Evolutionary conservation across 345 rosid species (phyloP).

Genomic region (Syzygium aqueum): DNA sequence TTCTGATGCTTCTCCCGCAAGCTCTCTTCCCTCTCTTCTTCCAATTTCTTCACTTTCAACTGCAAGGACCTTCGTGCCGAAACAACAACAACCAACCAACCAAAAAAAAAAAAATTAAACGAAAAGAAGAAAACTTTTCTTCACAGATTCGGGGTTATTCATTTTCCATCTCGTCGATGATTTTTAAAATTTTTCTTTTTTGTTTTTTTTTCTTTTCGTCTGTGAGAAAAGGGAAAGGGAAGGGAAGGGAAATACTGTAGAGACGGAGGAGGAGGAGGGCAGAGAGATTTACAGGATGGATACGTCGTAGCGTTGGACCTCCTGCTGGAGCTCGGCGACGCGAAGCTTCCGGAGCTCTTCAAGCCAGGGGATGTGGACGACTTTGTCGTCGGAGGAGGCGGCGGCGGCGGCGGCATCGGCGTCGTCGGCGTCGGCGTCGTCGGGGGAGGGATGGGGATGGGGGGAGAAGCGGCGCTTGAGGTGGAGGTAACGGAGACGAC

Average conservation of each 20-base stretch:
- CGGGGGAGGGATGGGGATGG: neutral
- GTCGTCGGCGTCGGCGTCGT: neutral
- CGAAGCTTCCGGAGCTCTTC: conserved; percentile 61
- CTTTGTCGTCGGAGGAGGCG: conserved; percentile 3
- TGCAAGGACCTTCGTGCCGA: conserved; percentile 29
- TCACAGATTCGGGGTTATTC: neutral
- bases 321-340: conserved; percentile 68
- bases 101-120: neutral
- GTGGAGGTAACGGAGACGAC: conserved; percentile 52
- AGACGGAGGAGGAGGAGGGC: neutral
- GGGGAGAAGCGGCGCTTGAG: conserved; percentile 48
- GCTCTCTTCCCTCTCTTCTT: conserved; percentile 45
- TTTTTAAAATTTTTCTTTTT: neutral
- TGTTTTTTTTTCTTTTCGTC: neutral
- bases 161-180: neutral
- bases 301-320: conserved; percentile 56
- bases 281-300: conserved; percentile 42
- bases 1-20: conserved; percentile 9
- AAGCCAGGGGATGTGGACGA: conserved; percentile 42
- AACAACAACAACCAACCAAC: neutral
- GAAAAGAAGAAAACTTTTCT: neutral
- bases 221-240: neutral
- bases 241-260: neutral
- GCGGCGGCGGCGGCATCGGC: neutral
- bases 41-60: conserved; percentile 57